Base-by-base conservation (phyloP, 257 asterid species). In the Ophiorrhiza pumila region DNA sequence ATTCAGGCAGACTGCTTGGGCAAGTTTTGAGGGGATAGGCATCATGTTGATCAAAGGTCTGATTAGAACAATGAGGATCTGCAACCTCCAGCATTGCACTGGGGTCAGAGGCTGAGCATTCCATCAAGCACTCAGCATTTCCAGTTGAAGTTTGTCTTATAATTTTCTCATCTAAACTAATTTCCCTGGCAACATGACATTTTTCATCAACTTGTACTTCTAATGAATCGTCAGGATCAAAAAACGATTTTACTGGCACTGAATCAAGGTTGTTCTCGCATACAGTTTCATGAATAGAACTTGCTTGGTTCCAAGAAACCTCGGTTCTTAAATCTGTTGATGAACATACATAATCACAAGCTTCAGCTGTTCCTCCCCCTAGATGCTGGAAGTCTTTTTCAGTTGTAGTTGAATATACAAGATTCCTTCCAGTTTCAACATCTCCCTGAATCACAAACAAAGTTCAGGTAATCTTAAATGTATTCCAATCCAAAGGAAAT, bases 371-470 rank as follows among this genome's bases (percentile, higher is more conserved):
- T 64, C 71, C 72, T 66, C 71, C 82, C 76, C 78, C 82, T 42
- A 71, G 72, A 69, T 81, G 85, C 71, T 76, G 80, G 76, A 80
- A 83, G 39, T 62, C 78, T 55, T 81, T 82, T 80, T 79, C 84
- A 58, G 46, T 27, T 56, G 84, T 53, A 55, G 81, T 74, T 41
- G 82, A 49, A 66, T 82, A 79, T 10, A 65, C 77, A 71, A 85
- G 74, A 73, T 83, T 74, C 23, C 71, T 82, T 6, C 69, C 68
- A 71, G 75, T 80, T 78, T 76, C 88, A 46, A 63, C 82, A 65
- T 77, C 85, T 76, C 76, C 93, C 96, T 90, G 86, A 59, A 55
- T n/a, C 60, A 18, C 34, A 61, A 60, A 43, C 20, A 56, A 57
- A 50, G 32, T 43, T 67, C 65, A 65, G 71, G 53, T 7, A 72